Evolutionary conservation across 371 early-diverging fungal genomes (phyloP).

Genomic region (Mortierella sp.): DNA sequence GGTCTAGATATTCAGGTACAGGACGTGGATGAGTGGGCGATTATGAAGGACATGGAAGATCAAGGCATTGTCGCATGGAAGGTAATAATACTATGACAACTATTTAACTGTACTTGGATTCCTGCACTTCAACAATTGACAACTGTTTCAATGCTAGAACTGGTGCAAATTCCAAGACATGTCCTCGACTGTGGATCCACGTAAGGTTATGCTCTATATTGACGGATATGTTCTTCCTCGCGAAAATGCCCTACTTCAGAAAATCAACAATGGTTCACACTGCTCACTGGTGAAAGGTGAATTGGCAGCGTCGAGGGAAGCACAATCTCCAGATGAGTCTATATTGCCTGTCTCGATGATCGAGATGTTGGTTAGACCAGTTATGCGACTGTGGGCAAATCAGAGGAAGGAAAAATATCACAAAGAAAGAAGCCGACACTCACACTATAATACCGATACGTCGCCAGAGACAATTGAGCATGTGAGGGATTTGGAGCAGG

Average conservation of each 20-base stretch:
- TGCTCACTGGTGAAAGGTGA: too few relatives aligned
- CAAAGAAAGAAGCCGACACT: neutral
- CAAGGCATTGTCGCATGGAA: neutral
- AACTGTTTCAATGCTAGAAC: neutral
- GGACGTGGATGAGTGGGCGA: neutral
- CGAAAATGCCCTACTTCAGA: neutral
- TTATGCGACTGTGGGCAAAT: neutral
- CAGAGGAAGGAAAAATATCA: neutral
- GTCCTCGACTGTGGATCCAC: neutral
- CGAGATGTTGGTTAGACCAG: neutral
- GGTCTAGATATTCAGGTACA: neutral
- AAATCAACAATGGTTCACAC: neutral
- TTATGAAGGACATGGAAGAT: neutral
- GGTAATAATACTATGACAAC: neutral
- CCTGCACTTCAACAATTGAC: neutral
- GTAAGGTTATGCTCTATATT: neutral
- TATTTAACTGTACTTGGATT: too few relatives aligned
- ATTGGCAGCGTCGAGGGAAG: neutral
- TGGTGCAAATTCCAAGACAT: conserved; percentile 2
- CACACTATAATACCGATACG: neutral
- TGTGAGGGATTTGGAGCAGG: neutral
- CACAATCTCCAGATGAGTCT: neutral
- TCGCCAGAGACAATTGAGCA: neutral
- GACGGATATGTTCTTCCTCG: neutral
- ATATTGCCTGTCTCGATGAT: neutral